phyloP scores from a whole-genome alignment of 2,329 filamentous ascomycete genomes.

The Fusarium hostae region DNA sequence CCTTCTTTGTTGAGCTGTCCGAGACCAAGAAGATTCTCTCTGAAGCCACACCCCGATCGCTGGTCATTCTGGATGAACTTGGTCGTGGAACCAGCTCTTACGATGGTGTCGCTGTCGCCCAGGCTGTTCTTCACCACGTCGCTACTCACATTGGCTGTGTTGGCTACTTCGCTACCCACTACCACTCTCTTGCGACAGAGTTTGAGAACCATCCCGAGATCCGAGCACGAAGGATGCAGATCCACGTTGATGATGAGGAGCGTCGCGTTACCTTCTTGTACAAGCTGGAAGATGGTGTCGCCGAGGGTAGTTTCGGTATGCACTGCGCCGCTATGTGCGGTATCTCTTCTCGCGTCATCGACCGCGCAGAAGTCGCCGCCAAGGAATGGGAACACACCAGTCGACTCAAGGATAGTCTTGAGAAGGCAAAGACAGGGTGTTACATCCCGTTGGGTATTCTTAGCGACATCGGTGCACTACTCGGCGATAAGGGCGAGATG shows the following conservation, averaged over 20 bases:
- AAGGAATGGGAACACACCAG: slow-evolving; percentile 96
- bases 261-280: slow-evolving; percentile 96
- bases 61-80: slow-evolving; percentile 96
- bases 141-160: slow-evolving; percentile 92
- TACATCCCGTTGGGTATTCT: slow-evolving; percentile 87
- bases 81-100: slow-evolving; percentile 95
- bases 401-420: slow-evolving; percentile 86
- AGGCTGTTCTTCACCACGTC: slow-evolving; percentile 96
- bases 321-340: slow-evolving; percentile 99
- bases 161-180: slow-evolving; percentile 98
- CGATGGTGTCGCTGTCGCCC: slow-evolving; percentile 95
- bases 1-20: slow-evolving; percentile 96
- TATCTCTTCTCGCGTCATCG: slow-evolving; percentile 83
- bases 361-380: slow-evolving; percentile 87
- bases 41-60: slow-evolving; percentile 90
- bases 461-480: slow-evolving; percentile 84
- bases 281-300: slow-evolving; percentile 90
- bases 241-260: slow-evolving; percentile 86
- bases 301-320: slow-evolving; percentile 98
- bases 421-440: slow-evolving; percentile 80
- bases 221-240: slow-evolving; percentile 87
- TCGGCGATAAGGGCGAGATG: slow-evolving; percentile 68
- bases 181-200: slow-evolving; percentile 91
- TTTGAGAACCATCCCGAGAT: slow-evolving; percentile 93
- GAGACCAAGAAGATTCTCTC: slow-evolving; percentile 98